Base-by-base conservation (phyloP, 2,329 filamentous ascomycete genomes). In the Colletotrichum navitas region DNA sequence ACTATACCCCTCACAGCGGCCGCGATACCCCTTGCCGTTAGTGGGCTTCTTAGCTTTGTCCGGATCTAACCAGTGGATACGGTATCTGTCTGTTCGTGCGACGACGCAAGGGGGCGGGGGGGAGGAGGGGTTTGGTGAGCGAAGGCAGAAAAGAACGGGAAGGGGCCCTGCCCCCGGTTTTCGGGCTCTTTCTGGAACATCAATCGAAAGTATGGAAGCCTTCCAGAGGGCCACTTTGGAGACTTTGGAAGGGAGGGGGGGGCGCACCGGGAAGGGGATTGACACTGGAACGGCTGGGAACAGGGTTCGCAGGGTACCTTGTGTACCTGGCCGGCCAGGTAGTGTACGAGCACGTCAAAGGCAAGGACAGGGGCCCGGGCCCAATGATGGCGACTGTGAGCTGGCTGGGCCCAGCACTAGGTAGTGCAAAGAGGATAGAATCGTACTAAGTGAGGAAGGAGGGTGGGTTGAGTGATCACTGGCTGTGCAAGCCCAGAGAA, bases 111-210 rank as follows among this genome's bases (percentile, higher is more conserved):
- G n/a, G 59, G 29, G 29, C 29, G 29, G 29, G 29, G 29, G 29
- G 29, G 29, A 24, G 18, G 41, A 5, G n/a, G 34, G 12, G 21
- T 4, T 12, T 45, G 16, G 56, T n/a, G 34, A 21, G 12, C 24
- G 29, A 24, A 26, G 21, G 26, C 58, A 61, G 34, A n/a, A 24
- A 29, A 29, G 32, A 36, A 56, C 39, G 41, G 63, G 39, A 34
- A 67, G 14, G 58, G 43, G 52, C 45, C 68, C 45, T 71, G 56
- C 64, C 58, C 58, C 68, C 61, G 45, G 58, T 51, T 71, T 68
- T 74, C 66, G 68, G 60, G 58, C 51, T 45, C 47, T 71, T 74
- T 74, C 73, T 74, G 66, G 73, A 74, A 74, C 64, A 72, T 69
- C 47, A 68, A 73, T 74, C 63, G 73, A 74, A 73, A 72, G 55